Base-by-base conservation (phyloP, 805 yeast genomes). In the Cyberlindnera subsufficiens region DNA sequence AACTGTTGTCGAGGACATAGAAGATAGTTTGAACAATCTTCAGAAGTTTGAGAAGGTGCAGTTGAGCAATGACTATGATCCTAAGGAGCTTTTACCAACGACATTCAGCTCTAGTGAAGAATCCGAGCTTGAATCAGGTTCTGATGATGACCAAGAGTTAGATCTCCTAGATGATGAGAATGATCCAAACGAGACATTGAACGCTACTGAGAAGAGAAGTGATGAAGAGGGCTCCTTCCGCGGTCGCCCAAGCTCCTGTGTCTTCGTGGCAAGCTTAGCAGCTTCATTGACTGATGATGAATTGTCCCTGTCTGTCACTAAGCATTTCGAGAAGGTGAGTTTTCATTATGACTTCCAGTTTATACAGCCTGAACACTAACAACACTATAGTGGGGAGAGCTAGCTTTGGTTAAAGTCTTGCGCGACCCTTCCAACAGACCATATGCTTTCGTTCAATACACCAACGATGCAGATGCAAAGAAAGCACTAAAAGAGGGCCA, bases 371-470 rank as follows among this genome's bases (percentile, higher is more conserved):
- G 35, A 40, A 36, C 37, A 41, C 42, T 37, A 18, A 10, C n/a
- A n/a, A 25, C 27, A 22, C 15, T 19, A n/a, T 39, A 61, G 57
- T 89, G 82, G 80, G 96, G 96, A 7, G 67, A 72, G 34, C 66
- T 86, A 33, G 71, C 80, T 2, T 66, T 82, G 18, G 95, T 87
- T 14, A 89, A 89, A 57, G 96, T 89, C 3, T 69, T 89, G 45
- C 70, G 96, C 42, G 96, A 89, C 65, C 78, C 84, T 14, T 71
- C 79, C 18, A 83, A 84, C 56, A 71, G 96, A 37, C 97, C 97
- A 2, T 89, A 89, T 64, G 96, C 96, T 0, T 89, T 89, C 71
- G 96, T 89, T 37, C 96, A 89, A 65, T 89, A 85, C 59, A 68
- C 77, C 8, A 77, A 68, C 43, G 93, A 84, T 49, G 68, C 64